Evolutionary conservation across 2,329 filamentous ascomycete genomes (phyloP).

Genomic region (Colletotrichum sp.): DNA sequence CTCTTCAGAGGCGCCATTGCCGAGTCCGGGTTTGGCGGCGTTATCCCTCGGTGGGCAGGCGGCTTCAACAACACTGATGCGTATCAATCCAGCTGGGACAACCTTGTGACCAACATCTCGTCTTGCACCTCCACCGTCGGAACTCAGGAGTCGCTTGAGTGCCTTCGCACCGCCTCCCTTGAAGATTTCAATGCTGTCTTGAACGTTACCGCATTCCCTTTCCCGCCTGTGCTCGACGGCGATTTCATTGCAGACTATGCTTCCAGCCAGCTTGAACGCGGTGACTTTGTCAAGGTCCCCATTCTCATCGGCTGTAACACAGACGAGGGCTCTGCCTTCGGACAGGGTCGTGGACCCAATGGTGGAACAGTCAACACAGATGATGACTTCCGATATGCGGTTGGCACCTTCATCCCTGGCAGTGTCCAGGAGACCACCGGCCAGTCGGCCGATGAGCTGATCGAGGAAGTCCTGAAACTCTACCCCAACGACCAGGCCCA

Average conservation of each 20-base stretch:
- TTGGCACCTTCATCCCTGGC: constrained; percentile 12
- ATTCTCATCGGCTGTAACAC: constrained; percentile 38
- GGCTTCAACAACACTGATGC: constrained; percentile 30
- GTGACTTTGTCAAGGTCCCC: constrained; percentile 37
- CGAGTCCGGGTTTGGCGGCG: constrained; percentile 48
- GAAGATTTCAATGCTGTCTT: constrained; percentile 29
- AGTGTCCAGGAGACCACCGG: constrained; percentile 22
- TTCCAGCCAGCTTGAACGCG: constrained; percentile 31
- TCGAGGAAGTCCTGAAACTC: constrained; percentile 24
- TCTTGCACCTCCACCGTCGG: constrained; percentile 28
- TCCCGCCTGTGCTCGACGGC: constrained; percentile 34
- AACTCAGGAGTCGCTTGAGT: constrained; percentile 26
- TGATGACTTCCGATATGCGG: constrained; percentile 27
- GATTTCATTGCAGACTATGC: constrained; percentile 37
- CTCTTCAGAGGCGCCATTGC: constrained; percentile 56
- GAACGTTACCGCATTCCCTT: constrained; percentile 6
- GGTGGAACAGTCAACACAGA: constrained; percentile 28
- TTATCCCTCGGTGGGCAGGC: constrained; percentile 29
- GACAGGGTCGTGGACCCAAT: constrained; percentile 20
- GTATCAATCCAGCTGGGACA: constrained; percentile 31
- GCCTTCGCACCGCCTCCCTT: constrained; percentile 29
- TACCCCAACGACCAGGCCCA: constrained; percentile 36
- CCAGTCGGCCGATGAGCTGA: constrained; percentile 24
- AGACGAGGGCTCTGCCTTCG: constrained; percentile 32
- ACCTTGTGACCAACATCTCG: constrained; percentile 28